Percentiles rank a stretch among this genome's conserved stretches.
These are phyloP conservation scores for Penicillium sp. DNA, from an alignment of 2,329 filamentous ascomycete species.

Conservation along the genomic window DNA sequence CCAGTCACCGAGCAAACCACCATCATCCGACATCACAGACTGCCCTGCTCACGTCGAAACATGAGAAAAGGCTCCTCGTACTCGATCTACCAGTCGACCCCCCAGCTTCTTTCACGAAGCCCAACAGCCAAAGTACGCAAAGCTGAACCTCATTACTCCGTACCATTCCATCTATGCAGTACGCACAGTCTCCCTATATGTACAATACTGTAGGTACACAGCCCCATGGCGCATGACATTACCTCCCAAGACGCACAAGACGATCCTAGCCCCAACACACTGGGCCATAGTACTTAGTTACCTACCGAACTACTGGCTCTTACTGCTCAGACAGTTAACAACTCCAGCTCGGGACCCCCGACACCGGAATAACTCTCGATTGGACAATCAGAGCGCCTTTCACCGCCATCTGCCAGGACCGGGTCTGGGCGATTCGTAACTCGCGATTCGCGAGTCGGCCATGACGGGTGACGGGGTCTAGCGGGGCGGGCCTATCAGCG, in stretches of 20 bases:
- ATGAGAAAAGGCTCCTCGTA: neutral
- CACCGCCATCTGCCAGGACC: constrained; percentile 22
- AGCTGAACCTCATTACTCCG: no score
- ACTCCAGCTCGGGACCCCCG: neutral
- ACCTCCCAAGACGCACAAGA: no score
- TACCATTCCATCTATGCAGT: no score
- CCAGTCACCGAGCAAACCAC: neutral
- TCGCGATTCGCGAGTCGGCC: neutral
- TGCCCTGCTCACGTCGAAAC: neutral
- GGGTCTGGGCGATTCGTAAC: neutral
- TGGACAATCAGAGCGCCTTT: constrained; percentile 19
- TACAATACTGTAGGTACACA: no score
- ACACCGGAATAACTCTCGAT: constrained; percentile 17
- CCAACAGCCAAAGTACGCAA: no score
- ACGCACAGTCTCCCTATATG: no score
- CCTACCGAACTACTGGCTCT: no score
- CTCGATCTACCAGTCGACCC: neutral
- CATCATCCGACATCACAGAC: neutral
- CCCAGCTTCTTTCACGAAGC: no score
- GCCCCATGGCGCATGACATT: no score
- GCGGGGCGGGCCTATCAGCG: constrained; percentile 21
- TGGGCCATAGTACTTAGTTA: no score
- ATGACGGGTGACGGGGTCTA: constrained; percentile 12
- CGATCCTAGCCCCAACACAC: no score
- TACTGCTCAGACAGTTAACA: neutral